Base-by-base conservation (phyloP, 1,284 basidiomycete species). In the Amylostereum areolatum region DNA sequence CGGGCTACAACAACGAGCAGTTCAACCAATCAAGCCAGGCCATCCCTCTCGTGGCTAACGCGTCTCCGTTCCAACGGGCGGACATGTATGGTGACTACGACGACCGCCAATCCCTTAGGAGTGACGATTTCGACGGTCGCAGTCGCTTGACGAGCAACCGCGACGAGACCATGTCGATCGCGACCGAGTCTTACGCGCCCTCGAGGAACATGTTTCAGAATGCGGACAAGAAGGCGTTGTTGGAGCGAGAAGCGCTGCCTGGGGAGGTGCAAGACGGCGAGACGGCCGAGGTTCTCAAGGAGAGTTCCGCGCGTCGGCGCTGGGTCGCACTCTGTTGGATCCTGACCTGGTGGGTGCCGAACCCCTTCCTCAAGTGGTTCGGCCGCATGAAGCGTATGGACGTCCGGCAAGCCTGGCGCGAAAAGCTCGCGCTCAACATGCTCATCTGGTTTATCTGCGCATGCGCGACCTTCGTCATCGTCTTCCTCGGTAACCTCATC, bases 371-470 rank as follows among this genome's bases (percentile, higher is more conserved):
- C 42, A 73, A 69, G 12, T 83, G 79, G 64, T 61, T 92, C 49
- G 91, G 91, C 1, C 79, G 91, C 25, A 94, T 99, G 90, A 97
- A 97, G 71, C 85, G 95, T 9, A 69, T 88, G 53, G 97, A 99
- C 61, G 79, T 99, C 37, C 85, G 89, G 40, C 94, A 98, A 69
- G 96, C 96, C 1, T 98, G 95, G 96, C 75, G 95, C 57, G 96
- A 99, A 70, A 99, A 98, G 71, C 76, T 99, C 1, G 91, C 95
- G 3, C 82, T 98, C 66, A 98, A 99, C 70, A 69, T 97, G 53
- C 78, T 98, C 68, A 98, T 99, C 62, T 98, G 95, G 95, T 86
- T 97, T 63, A 75, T 92, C 47, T 98, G 94, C 62, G 84, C 68
- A 25, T 84, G 82, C 59, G 86, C 93, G 3, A 77, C 96, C 50